Percentiles rank a stretch among this genome's conserved stretches.
Conservation (phyloP, 805 yeast genomes). For the Wickerhamomyces bovis region DNA sequence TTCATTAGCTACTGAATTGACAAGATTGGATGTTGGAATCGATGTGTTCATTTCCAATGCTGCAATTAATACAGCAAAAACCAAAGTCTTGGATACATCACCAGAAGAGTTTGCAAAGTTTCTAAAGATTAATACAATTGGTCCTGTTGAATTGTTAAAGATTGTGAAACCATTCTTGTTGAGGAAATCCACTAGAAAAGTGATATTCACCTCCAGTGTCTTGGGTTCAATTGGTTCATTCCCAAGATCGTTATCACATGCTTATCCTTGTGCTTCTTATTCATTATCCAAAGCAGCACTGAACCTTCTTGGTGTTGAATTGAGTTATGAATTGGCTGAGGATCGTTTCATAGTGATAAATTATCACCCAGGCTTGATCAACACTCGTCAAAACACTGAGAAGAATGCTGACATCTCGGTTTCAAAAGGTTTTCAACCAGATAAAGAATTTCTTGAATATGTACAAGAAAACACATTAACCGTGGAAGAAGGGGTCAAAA, state of each 20-base stretch:
- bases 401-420: conserved; percentile 9
- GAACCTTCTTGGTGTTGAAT: conserved; percentile 23
- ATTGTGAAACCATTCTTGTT: conserved; percentile 25
- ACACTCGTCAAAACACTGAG: conserved; percentile 9
- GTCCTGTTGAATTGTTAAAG: conserved; percentile 27
- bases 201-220: conserved; percentile 25
- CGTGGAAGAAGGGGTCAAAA: conserved; percentile 13
- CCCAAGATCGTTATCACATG: conserved; percentile 10
- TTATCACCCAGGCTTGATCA: conserved; percentile 25
- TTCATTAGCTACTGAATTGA: conserved; percentile 14
- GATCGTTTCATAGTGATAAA: conserved; percentile 25
- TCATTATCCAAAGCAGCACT: conserved; percentile 33
- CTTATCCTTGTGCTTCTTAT: conserved; percentile 25
- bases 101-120: conserved; percentile 16
- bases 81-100: conserved; percentile 15
- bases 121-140: conserved; percentile 26
- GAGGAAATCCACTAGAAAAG: conserved; percentile 22
- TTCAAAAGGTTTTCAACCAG: conserved; percentile 10
- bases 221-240: conserved; percentile 25
- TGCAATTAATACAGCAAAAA: conserved; percentile 21
- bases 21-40: conserved; percentile 19
- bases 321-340: conserved; percentile 22
- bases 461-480: conserved; percentile 6
- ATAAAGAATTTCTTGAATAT: conserved; percentile 9
- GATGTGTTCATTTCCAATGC: conserved; percentile 34